Percentiles rank a stretch among this genome's conserved stretches.
These are phyloP conservation scores for Candida sp. DNA, from an alignment of 1,139 yeast species.

Conservation along the genomic window DNA sequence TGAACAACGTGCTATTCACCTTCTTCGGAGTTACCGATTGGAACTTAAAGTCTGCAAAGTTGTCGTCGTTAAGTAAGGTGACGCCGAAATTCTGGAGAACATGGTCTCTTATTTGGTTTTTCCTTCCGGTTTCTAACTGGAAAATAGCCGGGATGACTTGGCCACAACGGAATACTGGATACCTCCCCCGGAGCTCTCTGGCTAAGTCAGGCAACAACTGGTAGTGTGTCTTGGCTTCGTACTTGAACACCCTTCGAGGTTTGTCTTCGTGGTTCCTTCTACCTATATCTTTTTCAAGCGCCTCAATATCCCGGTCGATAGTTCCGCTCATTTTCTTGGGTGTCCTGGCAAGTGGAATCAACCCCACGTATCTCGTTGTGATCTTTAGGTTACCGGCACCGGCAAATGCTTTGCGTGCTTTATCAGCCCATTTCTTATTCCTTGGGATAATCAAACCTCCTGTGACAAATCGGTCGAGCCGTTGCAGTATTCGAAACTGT, in stretches of 20 bases:
- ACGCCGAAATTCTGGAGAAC: conserved; percentile 21
- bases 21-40: conserved; percentile 4
- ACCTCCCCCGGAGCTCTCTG: conserved; percentile 7
- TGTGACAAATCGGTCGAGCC: conserved; percentile 27
- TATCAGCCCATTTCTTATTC: conserved; percentile 20
- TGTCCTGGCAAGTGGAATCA: conserved; percentile 14
- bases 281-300: conserved; percentile 16
- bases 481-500: conserved; percentile 22
- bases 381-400: conserved; percentile 9
- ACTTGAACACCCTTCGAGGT: conserved; percentile 1
- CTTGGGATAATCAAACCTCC: conserved; percentile 28
- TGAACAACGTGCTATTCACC: conserved; percentile 20
- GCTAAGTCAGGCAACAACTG: conserved; percentile 16
- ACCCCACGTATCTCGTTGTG: conserved; percentile 24
- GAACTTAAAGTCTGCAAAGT: conserved; percentile 21
- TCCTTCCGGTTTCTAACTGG: conserved; percentile 27
- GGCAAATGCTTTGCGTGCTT: conserved; percentile 15
- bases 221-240: conserved; percentile 20
- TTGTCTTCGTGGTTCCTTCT: conserved; percentile 5
- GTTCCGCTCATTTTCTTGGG: conserved; percentile 13
- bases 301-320: conserved; percentile 18
- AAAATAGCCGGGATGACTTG: conserved; percentile 22
- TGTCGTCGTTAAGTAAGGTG: conserved; percentile 28
- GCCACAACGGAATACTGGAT: conserved; percentile 10
- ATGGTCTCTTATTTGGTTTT: conserved; percentile 32